Conservation (phyloP, 2,329 filamentous ascomycete genomes). For the Didymella glomerata region DNA sequence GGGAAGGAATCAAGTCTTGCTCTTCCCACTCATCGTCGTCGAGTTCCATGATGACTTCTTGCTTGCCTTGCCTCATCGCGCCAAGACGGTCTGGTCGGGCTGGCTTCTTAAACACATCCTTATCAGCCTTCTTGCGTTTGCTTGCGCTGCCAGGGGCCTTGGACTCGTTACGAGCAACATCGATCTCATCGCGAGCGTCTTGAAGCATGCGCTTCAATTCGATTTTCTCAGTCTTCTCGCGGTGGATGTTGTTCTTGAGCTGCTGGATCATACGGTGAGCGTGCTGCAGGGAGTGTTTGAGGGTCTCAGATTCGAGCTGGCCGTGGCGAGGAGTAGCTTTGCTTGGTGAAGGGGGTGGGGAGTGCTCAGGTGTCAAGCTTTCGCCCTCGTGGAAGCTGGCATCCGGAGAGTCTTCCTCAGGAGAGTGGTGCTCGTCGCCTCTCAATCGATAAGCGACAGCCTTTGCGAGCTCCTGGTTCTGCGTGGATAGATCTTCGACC, state of each 20-base stretch:
- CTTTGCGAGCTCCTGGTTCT: slow-evolving; percentile 90
- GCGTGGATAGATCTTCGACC: slow-evolving; percentile 84
- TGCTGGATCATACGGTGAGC: slow-evolving; percentile 97
- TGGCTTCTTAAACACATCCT: slow-evolving; percentile 77
- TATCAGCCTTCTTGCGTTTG: slow-evolving; percentile 65
- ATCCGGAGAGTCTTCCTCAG: slow-evolving; percentile 62
- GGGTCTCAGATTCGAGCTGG: slow-evolving; percentile 91
- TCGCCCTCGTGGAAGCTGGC: slow-evolving; percentile 64
- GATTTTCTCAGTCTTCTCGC: slow-evolving; percentile 98
- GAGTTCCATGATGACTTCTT: slow-evolving; percentile 82
- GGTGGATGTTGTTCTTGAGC: slow-evolving; percentile 91
- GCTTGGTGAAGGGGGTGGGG: slow-evolving; percentile 86
- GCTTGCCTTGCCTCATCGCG: slow-evolving; percentile 72
- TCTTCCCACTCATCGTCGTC: slow-evolving; percentile 82
- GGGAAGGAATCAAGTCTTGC: slow-evolving; percentile 65
- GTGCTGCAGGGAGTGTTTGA: slow-evolving; percentile 92
- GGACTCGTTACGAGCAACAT: slow-evolving; percentile 67
- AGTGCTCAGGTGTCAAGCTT: slow-evolving; percentile 79
- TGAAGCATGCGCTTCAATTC: slow-evolving; percentile 95
- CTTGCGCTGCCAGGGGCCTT: slow-evolving; percentile 55
- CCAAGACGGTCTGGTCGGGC: slow-evolving; percentile 77
- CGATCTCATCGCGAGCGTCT: slow-evolving; percentile 91
- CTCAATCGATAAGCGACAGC: slow-evolving; percentile 80
- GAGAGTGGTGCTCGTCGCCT: slow-evolving; percentile 65
- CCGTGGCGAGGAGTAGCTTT: slow-evolving; percentile 92